Base-by-base conservation (phyloP, 495 filamentous ascomycete genomes). In the Aspergillus saccharolyticus region DNA sequence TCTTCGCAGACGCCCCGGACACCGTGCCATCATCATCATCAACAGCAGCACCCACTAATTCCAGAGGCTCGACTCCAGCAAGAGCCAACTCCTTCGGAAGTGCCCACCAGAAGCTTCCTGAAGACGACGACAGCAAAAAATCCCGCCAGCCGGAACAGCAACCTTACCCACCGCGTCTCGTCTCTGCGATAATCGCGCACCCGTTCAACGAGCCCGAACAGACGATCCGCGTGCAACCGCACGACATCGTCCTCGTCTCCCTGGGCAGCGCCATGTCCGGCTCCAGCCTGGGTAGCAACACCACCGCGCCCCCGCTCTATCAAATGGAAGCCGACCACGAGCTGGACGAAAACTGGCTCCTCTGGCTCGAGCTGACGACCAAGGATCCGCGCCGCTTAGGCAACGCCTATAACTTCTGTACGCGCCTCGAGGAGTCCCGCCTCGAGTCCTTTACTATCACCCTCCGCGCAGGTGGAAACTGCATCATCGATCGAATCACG, bases 371-470 rank as follows among this genome's bases (percentile, higher is more conserved):
- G 42, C 57, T 70, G 8, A 55, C 57, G 18, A 65, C 58, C 1
- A 63, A 66, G 42, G 44, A 63, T 55, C 30, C 56, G 12, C 33
- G 33, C 24, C 61, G 62, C 1, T 74, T 77, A 49, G 76, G 76
- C 6, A 72, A 76, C 56, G 71, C 76, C 8, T 62, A 68, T 18
- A 73, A 68, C 57, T 79, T 79, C 66, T 72, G 62, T 61, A 67
- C 66, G 5, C 63, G 71, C 4, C 55, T 67, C 19, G 18, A 44
- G 9, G 72, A 77, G 42, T 72, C 70, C 6, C 64, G 64, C 10
- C 66, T 73, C 52, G 71, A 70, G 42, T 72, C 69, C 10, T 75
- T 77, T 57, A 78, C 74, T 1, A 59, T 75, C 42, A 78, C 76
- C 0, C 60, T 75, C 22, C 66, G 64, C 9, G 54, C 64, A 18